phyloP scores from a whole-genome alignment of 2,329 filamentous ascomycete species.

The Talaromyces atroroseus region DNA sequence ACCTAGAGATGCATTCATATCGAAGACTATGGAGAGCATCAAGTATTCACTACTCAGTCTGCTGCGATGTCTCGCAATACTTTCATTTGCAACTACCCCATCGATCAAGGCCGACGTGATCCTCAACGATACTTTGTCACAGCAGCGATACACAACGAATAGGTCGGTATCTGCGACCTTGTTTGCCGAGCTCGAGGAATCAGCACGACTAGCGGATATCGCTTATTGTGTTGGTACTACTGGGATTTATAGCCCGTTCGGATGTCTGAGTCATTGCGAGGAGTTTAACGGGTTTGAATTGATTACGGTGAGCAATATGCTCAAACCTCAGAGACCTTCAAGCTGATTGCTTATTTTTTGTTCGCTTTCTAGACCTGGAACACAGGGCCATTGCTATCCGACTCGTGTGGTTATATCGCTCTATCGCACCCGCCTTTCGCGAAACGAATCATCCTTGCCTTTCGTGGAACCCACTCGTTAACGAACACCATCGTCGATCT shows the following conservation, averaged over 20 bases:
- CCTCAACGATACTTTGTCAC: background rate
- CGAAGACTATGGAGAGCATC: background rate
- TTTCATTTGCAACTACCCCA: background rate
- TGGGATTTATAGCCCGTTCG: conserved; percentile 76
- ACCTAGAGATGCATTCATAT: background rate
- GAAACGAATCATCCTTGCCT: conserved; percentile 73
- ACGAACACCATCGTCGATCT: conserved; percentile 87
- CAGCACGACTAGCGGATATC: conserved; percentile 89
- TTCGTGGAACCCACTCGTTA: conserved; percentile 90
- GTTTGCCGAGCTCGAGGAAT: conserved; percentile 77
- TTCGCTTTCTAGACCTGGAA: conserved; percentile 63
- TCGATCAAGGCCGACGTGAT: background rate
- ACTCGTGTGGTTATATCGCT: conserved; percentile 90
- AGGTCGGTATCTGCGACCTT: conserved; percentile 53
- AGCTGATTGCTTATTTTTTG: background rate
- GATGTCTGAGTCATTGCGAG: conserved; percentile 74
- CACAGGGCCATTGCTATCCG: conserved; percentile 76
- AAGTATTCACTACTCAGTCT: background rate
- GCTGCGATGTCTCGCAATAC: background rate
- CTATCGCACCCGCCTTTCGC: conserved; percentile 63
- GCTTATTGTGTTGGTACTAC: conserved; percentile 85
- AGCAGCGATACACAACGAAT: background rate
- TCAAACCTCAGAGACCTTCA: background rate
- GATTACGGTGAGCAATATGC: conserved; percentile 45
- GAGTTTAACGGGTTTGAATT: conserved; percentile 79